Base-by-base conservation (phyloP, 805 yeast genomes). In the Myxozyma monticola region DNA sequence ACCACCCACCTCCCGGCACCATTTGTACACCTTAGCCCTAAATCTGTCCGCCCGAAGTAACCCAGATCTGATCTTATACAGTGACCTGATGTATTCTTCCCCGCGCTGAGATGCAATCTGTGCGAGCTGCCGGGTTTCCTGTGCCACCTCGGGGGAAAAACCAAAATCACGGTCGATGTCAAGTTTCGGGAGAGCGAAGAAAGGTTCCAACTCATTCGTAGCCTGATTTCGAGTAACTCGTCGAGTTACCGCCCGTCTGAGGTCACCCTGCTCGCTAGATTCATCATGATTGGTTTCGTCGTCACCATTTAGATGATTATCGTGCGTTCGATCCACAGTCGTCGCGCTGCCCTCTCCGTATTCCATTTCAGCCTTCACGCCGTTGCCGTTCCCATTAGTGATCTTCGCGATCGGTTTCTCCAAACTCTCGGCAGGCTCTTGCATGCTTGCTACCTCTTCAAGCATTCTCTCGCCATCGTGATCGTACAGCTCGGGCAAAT, bases 21-120 rank as follows among this genome's bases (percentile, higher is more conserved):
- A 91, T 58, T 79, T 77, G 56, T 75, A 77, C 39, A 93, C 77
- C 57, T 81, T 79, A 38, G 77, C 77, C 59, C 87, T 83, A 59
- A 85, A 75, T 53, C 91, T 72, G 60, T 85, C 87, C 0, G 96
- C 91, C 61, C 86, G 78, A 30, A 85, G 80, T 24, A 91, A 71
- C 0, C 89, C 95, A 61, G 76, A 76, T 59, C 97, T 76, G 31
- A 93, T 76, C 30, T 75, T 78, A n/a, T 80, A 73, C 62, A 93
- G 71, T 54, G 89, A 85, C 61, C 91, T 76, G 44, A 89, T 83
- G 65, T 84, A 91, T 67, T 93, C 98, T 63, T 88, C 89, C 51
- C 83, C 79, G 54, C 91, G 80, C 67, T 90, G 96, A 38, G 88
- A 72, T 0, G 85, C 84, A 38, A 84, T 88, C 72, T 78, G 96